Evolutionary conservation across 106 monocot species (phyloP).

Genomic region (Allium fistulosum): DNA sequence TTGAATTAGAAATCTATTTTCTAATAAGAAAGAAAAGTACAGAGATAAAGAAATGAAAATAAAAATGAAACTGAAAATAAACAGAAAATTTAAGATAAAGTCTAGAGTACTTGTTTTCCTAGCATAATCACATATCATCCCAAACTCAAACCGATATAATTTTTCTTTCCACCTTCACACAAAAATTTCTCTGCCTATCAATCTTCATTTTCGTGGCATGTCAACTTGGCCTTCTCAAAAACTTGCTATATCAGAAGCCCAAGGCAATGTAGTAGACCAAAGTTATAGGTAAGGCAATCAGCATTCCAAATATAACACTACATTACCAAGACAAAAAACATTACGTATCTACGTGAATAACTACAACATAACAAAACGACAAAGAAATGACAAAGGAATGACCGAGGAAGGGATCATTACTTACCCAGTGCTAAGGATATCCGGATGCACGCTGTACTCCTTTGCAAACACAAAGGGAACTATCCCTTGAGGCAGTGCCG

Average conservation of each 20-base stretch:
- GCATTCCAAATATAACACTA: conserved; percentile 93
- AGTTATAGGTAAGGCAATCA: conserved; percentile 72
- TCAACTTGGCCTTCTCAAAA: too few relatives aligned
- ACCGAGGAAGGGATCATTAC: conserved; percentile 7
- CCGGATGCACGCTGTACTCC: conserved; percentile 93
- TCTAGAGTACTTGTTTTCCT: too few relatives aligned
- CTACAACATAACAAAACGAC: neutral
- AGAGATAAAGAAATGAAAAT: too few relatives aligned
- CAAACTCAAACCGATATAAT: too few relatives aligned
- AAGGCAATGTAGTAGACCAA: conserved; percentile 72
- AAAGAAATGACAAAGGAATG: neutral
- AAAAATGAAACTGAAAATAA: too few relatives aligned
- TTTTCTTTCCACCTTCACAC: too few relatives aligned
- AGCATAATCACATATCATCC: too few relatives aligned
- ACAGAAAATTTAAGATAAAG: too few relatives aligned
- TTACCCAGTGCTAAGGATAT: conserved; percentile 91
- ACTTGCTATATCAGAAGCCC: conserved; percentile 33
- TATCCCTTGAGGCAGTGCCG: conserved; percentile 91
- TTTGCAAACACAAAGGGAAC: conserved; percentile 95
- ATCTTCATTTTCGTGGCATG: too few relatives aligned
- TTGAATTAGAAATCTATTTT: too few relatives aligned
- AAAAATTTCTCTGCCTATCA: too few relatives aligned
- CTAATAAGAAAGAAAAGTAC: too few relatives aligned
- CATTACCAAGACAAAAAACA: neutral
- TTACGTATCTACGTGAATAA: neutral